These are phyloP conservation scores for Striga asiatica DNA, from an alignment of 257 asterid genomes.

Conservation along the genomic window DNA sequence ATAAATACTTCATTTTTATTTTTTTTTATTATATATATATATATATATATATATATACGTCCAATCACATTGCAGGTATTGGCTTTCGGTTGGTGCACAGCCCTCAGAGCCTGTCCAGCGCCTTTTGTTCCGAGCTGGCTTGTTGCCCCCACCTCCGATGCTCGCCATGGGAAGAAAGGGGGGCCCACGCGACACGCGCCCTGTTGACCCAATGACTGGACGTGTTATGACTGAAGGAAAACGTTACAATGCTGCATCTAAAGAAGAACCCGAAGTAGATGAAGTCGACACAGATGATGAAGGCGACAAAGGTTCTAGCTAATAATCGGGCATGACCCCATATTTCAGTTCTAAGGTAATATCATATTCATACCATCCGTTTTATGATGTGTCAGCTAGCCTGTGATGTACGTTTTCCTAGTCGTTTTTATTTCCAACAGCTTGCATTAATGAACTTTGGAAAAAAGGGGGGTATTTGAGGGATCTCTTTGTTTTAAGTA, in stretches of 20 bases:
- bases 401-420: constrained; percentile 5
- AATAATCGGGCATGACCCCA: constrained; percentile 3
- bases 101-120: constrained; percentile 87
- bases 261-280: constrained; percentile 19
- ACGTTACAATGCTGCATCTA: neutral
- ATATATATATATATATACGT: too few species aligned
- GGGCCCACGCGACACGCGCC: too few species aligned
- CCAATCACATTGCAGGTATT: constrained; percentile 43
- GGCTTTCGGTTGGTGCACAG: constrained; percentile 97
- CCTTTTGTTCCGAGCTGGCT: constrained; percentile 77
- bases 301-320: constrained; percentile 12
- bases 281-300: constrained; percentile 15
- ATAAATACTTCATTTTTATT: too few species aligned
- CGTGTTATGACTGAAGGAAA: too few species aligned
- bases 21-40: too few species aligned
- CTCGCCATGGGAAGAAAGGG: neutral
- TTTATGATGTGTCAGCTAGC: too few species aligned
- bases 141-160: constrained; percentile 17
- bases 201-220: too few species aligned
- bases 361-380: neutral
- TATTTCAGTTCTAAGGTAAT: constrained; percentile 2
- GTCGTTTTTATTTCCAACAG: neutral
- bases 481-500: neutral
- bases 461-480: neutral
- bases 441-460: constrained; percentile 6